phyloP scores from a whole-genome alignment of 768 basidiomycete genomes.

The Phlebiopsis gigantea region DNA sequence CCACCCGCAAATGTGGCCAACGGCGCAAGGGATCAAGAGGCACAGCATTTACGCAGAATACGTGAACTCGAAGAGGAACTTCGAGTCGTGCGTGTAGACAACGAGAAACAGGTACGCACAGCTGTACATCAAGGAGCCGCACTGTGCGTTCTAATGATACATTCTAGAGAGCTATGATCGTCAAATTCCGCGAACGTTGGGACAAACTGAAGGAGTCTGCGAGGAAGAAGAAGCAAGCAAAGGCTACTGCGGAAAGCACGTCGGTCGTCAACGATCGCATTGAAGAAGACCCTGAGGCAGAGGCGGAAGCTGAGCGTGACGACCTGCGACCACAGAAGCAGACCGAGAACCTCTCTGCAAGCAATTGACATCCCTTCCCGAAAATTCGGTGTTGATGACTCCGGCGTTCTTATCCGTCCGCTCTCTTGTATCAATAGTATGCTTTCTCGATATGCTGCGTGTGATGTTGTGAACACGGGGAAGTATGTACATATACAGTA shows the following conservation, averaged over 20 bases:
- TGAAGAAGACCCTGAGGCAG: slow-evolving; percentile 58
- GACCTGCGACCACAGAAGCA: slow-evolving; percentile 13
- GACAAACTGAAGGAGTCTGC: slow-evolving; percentile 86
- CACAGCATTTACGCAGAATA: slow-evolving; percentile 39
- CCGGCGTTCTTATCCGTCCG: too few relatives aligned
- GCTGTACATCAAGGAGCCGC: background rate
- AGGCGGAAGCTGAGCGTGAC: slow-evolving; percentile 46
- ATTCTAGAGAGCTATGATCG: slow-evolving; percentile 73
- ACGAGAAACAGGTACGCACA: slow-evolving; percentile 67
- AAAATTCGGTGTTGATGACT: background rate
- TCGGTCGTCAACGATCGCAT: slow-evolving; percentile 58
- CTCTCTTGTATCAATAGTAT: background rate
- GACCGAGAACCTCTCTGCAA: slow-evolving; percentile 2
- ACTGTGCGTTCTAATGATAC: background rate
- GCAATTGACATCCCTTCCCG: background rate
- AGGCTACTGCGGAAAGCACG: slow-evolving; percentile 47
- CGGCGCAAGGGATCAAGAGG: slow-evolving; percentile 50
- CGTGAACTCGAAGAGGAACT: slow-evolving; percentile 83
- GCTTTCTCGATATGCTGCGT: background rate
- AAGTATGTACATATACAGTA: background rate
- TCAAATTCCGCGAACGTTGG: slow-evolving; percentile 82
- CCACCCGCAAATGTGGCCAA: slow-evolving; percentile 48
- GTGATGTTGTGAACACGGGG: background rate
- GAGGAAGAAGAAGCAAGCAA: slow-evolving; percentile 78
- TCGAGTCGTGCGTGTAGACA: slow-evolving; percentile 56